Percentiles rank a stretch among this genome's conserved stretches.
Conservation (phyloP, 768 basidiomycete species). For the Hericium coralloides region DNA sequence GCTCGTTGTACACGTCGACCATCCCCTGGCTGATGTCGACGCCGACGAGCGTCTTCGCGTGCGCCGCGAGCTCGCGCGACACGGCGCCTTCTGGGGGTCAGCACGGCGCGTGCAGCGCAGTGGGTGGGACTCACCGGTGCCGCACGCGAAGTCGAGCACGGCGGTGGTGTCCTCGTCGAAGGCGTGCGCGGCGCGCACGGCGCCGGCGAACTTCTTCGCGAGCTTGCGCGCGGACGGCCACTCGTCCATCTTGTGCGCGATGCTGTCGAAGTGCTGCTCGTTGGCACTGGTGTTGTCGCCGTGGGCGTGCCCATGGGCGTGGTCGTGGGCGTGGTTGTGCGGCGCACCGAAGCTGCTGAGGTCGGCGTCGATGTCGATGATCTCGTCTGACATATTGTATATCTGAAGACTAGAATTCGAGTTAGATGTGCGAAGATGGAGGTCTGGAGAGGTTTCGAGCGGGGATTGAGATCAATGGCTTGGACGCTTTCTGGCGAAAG, state of each 20-base stretch:
- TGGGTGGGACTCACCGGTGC: not conserved
- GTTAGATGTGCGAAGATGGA: too few species aligned
- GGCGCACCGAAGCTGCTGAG: not conserved
- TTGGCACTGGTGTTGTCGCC: not conserved
- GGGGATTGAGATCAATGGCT: too few species aligned
- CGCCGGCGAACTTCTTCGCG: not conserved
- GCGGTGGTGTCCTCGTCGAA: not conserved
- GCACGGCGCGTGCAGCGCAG: not conserved
- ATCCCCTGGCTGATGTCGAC: constrained; percentile 67
- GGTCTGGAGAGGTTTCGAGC: too few species aligned
- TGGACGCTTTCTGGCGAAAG: too few species aligned
- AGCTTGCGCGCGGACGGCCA: not conserved
- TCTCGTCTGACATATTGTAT: not conserved
- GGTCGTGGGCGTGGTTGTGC: not conserved
- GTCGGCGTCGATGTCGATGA: not conserved
- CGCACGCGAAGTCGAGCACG: constrained; percentile 3
- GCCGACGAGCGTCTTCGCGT: constrained; percentile 56
- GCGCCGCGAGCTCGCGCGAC: constrained; percentile 48
- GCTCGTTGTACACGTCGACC: constrained; percentile 57
- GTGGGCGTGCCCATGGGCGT: not conserved
- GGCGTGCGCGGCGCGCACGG: not conserved
- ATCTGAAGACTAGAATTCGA: too few species aligned
- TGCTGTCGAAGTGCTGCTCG: not conserved
- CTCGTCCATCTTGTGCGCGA: not conserved
- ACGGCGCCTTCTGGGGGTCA: constrained; percentile 43